Base-by-base conservation (phyloP, 805 yeast species). In the Kluyveromyces starmeri region DNA sequence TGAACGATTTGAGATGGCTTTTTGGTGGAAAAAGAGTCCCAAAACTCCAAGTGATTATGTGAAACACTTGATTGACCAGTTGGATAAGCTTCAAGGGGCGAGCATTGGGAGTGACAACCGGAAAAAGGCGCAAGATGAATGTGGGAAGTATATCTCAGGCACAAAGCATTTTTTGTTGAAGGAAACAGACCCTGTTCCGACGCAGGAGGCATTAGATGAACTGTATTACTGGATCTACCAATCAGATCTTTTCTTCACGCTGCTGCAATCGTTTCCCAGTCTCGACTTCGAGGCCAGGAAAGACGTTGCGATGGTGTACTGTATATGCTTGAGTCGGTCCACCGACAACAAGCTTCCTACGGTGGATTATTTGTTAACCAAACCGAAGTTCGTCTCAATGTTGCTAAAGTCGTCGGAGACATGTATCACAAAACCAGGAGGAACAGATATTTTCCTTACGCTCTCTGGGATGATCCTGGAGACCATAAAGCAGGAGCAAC, bases 221-320 rank as follows among this genome's bases (percentile, higher is more conserved):
- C 62, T 92, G 34, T 84, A 94, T 7, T 83, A 77, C 46, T 96
- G 88, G 44, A 75, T 85, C 2, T 83, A 82, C 50, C 58, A 71
- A 7, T 65, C 81, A 1, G 94, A 86, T 53, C 63, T 82, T 38
- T 68, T 92, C 21, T 71, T 70, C 43, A 66, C 67, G 15, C 59
- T 92, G 41, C 64, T 84, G 10, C 53, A 62, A 13, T 71, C 77
- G 48, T 62, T 92, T 37, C 62, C 62, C n/a, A 66, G 68, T 21
- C 67, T 92, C 37, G 96, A 85, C 43, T 88, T 92, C 59, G 97
- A 92, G 53, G 75, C 94, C 28, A 68, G 96, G 37, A 86, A 89
- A 49, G 92, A 83, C 46, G 89, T 85, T 11, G 69, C 75, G 4
- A 63, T 73, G 4, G 55, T 92, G 34, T 85, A 86, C 53, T 72